Conservation (phyloP, 73 alveolate species). For the Stentor coeruleus region DNA sequence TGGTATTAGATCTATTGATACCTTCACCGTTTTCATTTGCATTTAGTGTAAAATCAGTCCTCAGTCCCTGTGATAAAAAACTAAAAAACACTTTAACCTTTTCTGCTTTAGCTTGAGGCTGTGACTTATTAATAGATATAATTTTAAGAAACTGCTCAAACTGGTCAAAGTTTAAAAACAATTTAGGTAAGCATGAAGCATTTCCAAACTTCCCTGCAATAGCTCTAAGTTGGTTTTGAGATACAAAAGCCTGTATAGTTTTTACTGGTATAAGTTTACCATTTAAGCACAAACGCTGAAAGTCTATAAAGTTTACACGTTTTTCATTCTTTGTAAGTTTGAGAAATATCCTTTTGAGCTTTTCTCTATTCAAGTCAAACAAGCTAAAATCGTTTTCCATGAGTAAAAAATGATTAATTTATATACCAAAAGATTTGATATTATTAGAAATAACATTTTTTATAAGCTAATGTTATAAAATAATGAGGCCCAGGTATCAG, state of each 20-base stretch:
- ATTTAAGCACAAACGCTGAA: conserved; percentile 22
- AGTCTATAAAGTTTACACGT: background rate
- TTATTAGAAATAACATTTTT: too few relatives aligned
- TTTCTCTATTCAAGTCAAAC: conserved; percentile 17
- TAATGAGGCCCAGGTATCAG: too few relatives aligned
- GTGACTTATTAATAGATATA: background rate
- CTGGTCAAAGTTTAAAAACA: background rate
- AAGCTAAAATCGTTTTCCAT: background rate
- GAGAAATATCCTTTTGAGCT: background rate
- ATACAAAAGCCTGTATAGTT: background rate
- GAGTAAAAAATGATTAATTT: too few relatives aligned
- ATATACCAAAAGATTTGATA: too few relatives aligned
- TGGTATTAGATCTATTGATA: background rate
- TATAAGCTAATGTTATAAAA: too few relatives aligned
- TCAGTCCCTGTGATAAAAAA: background rate
- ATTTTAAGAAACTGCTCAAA: background rate
- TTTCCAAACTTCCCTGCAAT: background rate
- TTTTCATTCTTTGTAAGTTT: background rate
- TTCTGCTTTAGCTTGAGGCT: background rate
- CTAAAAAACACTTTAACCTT: background rate
- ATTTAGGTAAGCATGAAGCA: background rate
- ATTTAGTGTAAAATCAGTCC: background rate
- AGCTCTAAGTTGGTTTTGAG: background rate
- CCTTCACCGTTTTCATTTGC: background rate
- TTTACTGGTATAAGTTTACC: background rate